Conservation (phyloP, 352 stramenopile species). For the Pythium grandisporangium region DNA sequence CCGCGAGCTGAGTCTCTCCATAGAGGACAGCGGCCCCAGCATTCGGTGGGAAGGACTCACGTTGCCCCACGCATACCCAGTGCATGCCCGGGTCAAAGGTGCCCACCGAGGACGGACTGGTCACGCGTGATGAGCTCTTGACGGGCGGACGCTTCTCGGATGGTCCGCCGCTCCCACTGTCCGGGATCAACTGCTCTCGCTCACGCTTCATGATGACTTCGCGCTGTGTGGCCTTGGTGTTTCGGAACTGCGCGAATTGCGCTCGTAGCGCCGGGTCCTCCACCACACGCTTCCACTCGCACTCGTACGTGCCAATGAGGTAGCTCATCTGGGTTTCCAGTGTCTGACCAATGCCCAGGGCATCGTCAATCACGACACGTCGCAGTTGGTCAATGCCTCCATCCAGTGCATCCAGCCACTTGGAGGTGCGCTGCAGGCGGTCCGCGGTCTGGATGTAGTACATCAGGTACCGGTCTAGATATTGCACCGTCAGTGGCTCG, state of each 20-base stretch:
- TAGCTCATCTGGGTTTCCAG: constrained; percentile 80
- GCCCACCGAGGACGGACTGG: constrained; percentile 10
- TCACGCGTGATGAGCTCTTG: constrained; percentile 17
- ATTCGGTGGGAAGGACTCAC: constrained; percentile 69
- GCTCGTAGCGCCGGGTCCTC: constrained; percentile 66
- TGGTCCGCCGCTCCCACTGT: constrained; percentile 17
- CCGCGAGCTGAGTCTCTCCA: constrained; percentile 83
- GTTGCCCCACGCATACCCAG: constrained; percentile 76
- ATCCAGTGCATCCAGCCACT: constrained; percentile 84
- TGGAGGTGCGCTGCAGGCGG: constrained; percentile 66
- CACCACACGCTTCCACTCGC: constrained; percentile 91
- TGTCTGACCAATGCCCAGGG: constrained; percentile 75
- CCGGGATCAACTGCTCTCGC: constrained; percentile 83
- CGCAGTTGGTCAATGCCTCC: constrained; percentile 43
- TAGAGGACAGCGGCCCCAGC: constrained; percentile 84
- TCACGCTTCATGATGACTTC: constrained; percentile 53
- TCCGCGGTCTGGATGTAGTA: constrained; percentile 87
- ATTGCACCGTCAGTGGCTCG: constrained; percentile 65
- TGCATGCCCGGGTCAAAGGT: constrained; percentile 14
- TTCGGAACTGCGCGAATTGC: constrained; percentile 89
- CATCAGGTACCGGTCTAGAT: constrained; percentile 87
- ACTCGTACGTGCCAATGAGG: constrained; percentile 90
- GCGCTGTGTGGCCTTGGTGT: constrained; percentile 70
- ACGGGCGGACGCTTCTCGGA: constrained; percentile 31
- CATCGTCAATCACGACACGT: constrained; percentile 82